These are phyloP conservation scores for Malassezia globosa DNA, from an alignment of 1,284 basidiomycete genomes.

Conservation along the genomic window DNA sequence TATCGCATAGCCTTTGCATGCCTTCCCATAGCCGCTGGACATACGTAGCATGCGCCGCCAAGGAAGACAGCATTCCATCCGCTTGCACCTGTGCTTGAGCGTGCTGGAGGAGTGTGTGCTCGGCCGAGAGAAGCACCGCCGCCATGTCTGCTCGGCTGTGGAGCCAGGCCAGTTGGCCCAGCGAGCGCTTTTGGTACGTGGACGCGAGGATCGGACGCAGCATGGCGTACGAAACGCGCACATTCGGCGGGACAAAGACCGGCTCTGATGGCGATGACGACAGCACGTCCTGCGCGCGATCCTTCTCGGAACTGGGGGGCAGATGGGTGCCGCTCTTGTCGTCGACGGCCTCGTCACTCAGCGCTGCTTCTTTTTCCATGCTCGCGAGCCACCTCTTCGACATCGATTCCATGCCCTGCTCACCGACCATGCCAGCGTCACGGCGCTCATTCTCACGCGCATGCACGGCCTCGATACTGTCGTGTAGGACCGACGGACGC, in stretches of 20 bases:
- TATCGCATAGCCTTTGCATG: constrained; percentile 6
- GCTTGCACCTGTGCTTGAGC: neutral
- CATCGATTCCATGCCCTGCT: neutral
- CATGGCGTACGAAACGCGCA: constrained; percentile 19
- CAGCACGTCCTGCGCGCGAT: neutral
- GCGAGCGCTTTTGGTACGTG: constrained; percentile 11
- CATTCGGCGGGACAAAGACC: constrained; percentile 24
- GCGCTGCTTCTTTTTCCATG: neutral
- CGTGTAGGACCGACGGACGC: neutral
- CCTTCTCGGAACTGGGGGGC: neutral
- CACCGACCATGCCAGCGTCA: neutral
- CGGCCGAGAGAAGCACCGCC: neutral
- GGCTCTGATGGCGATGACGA: constrained; percentile 4
- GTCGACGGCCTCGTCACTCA: neutral
- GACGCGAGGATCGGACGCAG: constrained; percentile 24
- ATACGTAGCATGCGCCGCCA: constrained; percentile 6
- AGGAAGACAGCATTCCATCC: neutral
- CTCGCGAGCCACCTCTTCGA: neutral
- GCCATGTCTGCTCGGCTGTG: neutral
- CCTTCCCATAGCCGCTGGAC: neutral
- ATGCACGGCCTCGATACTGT: constrained; percentile 20
- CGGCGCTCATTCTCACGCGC: constrained; percentile 10
- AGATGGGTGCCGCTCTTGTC: neutral
- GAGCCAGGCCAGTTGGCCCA: constrained; percentile 6
- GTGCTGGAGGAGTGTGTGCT: neutral